Percentiles rank a stretch among this genome's conserved stretches.
Evolutionary conservation across 2,329 filamentous ascomycete species (phyloP).

Genomic region (Alternaria novae-zelandiae): DNA sequence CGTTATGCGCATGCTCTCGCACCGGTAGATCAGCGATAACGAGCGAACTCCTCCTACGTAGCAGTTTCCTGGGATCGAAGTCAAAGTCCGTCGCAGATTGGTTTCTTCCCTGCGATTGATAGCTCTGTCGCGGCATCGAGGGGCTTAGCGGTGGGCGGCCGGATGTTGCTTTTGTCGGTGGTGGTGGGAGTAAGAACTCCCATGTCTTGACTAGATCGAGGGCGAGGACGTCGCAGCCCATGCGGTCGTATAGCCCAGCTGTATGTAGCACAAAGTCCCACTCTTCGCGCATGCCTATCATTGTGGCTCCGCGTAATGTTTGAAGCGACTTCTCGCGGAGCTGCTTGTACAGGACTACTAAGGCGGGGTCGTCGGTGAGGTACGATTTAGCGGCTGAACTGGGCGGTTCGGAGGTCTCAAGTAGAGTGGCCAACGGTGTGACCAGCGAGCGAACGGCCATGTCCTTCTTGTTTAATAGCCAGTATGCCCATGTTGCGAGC

Average conservation of each 20-base stretch:
- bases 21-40: conserved; percentile 76
- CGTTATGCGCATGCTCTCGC: conserved; percentile 30
- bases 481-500: conserved; percentile 95
- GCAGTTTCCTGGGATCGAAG: conserved; percentile 69
- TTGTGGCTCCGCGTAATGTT: conserved; percentile 83
- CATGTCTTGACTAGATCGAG: conserved; percentile 83
- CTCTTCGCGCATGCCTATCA: conserved; percentile 78
- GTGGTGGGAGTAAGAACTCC: conserved; percentile 70
- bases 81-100: conserved; percentile 39
- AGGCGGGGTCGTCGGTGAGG: conserved; percentile 86
- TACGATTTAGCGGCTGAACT: conserved; percentile 79
- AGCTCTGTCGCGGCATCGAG: conserved; percentile 32
- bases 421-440: conserved; percentile 76
- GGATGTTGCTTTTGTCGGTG: conserved; percentile 18
- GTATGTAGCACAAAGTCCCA: conserved; percentile 91
- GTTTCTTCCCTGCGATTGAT: conserved; percentile 24
- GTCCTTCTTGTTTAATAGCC: conserved; percentile 82
- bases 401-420: conserved; percentile 71
- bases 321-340: conserved; percentile 82
- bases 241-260: conserved; percentile 81
- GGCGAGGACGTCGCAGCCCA: conserved; percentile 91
- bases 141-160: conserved; percentile 34
- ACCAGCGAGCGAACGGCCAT: conserved; percentile 85
- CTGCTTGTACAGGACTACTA: conserved; percentile 86
- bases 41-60: conserved; percentile 75